Conservation (phyloP, 2,329 filamentous ascomycete species). For the Aspergillus candidus region DNA sequence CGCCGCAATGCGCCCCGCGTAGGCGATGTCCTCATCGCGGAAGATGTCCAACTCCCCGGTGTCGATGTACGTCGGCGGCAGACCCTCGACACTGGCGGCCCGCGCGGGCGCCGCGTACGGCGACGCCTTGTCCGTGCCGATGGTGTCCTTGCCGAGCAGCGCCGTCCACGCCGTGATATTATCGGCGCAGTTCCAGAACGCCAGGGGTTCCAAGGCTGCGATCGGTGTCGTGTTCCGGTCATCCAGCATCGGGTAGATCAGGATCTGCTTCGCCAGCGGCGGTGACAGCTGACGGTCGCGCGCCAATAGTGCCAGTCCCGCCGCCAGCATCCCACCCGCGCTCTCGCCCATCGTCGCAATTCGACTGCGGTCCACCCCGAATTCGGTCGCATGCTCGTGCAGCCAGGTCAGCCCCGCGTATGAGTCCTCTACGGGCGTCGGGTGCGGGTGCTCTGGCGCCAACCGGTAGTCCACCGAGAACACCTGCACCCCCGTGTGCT, state of each 20-base stretch:
- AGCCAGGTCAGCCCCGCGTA: conserved; percentile 34
- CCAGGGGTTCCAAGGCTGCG: conserved; percentile 28
- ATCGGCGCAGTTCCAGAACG: conserved; percentile 33
- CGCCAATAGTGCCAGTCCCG: conserved; percentile 35
- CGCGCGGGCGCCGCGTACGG: conserved; percentile 35
- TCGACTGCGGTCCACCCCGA: conserved; percentile 37
- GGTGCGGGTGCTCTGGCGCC: conserved; percentile 20
- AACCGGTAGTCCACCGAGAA: conserved; percentile 24
- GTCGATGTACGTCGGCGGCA: conserved; percentile 43
- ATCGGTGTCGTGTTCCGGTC: conserved; percentile 33
- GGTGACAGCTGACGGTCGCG: conserved; percentile 27
- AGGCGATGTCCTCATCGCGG: conserved; percentile 37
- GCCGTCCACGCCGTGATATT: conserved; percentile 41
- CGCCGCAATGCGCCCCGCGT: conserved; percentile 36
- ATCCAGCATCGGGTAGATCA: conserved; percentile 46
- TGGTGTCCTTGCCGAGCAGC: conserved; percentile 31
- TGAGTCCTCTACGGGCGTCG: conserved; percentile 20
- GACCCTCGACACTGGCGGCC: conserved; percentile 29
- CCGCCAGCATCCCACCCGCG: conserved; percentile 41
- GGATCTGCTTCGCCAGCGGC: conserved; percentile 36
- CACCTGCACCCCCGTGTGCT: conserved; percentile 14
- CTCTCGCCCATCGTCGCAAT: conserved; percentile 41
- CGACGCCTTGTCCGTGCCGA: conserved; percentile 29
- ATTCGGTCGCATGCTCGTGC: conserved; percentile 29
- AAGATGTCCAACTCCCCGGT: conserved; percentile 43